These are phyloP conservation scores for Cystobasidium tubakii DNA, from an alignment of 768 basidiomycete genomes.

Conservation along the genomic window DNA sequence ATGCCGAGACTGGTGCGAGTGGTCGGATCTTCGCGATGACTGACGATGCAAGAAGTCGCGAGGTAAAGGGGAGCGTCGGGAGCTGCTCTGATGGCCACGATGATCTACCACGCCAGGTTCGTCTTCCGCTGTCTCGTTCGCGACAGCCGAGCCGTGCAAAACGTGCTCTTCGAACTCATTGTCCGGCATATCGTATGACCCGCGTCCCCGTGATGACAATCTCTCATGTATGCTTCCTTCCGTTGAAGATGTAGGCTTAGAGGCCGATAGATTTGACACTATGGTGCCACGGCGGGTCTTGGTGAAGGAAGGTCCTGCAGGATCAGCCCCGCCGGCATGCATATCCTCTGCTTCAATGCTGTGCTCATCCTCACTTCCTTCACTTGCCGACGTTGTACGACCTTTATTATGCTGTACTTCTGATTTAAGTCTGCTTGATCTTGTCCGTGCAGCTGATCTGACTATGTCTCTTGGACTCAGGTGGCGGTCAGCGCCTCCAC, in stretches of 20 bases:
- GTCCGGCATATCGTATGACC: constrained; percentile 24
- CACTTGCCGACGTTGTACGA: not conserved
- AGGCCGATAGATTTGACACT: constrained; percentile 12
- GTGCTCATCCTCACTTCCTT: constrained; percentile 6
- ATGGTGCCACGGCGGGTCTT: not conserved
- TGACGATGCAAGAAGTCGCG: constrained; percentile 41
- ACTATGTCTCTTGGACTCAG: constrained; percentile 29
- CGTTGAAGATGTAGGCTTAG: not conserved
- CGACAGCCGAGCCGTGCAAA: constrained; percentile 10
- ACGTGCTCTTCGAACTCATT: constrained; percentile 14
- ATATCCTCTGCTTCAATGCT: constrained; percentile 23
- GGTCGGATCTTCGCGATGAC: constrained; percentile 38
- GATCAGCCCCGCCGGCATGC: not conserved
- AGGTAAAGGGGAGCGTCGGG: constrained; percentile 25
- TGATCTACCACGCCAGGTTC: constrained; percentile 36
- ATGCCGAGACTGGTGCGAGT: constrained; percentile 16
- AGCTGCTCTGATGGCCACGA: not conserved
- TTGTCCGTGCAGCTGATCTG: constrained; percentile 15
- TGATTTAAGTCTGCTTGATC: constrained; percentile 13
- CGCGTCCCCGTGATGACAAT: not conserved
- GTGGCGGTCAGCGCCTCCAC: constrained; percentile 6
- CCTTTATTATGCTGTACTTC: not conserved
- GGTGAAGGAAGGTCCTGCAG: not conserved
- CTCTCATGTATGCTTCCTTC: not conserved
- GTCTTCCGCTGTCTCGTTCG: constrained; percentile 12